Evolutionary conservation across 441 rosid species (phyloP).

Genomic region (Flueggea neowawraea): DNA sequence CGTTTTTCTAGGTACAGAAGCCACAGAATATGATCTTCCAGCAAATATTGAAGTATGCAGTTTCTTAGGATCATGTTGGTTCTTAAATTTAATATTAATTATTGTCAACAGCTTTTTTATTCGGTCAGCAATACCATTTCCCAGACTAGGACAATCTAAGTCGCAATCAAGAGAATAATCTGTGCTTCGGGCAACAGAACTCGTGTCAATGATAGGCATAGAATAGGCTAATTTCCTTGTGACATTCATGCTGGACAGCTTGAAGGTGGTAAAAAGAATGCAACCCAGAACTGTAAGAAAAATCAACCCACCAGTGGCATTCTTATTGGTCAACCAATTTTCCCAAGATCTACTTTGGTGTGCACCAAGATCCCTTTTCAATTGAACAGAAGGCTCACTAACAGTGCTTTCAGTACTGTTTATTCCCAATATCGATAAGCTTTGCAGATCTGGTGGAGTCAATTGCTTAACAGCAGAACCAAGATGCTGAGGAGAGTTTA

Average conservation of each 20-base stretch:
- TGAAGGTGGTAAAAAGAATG: conserved; percentile 43
- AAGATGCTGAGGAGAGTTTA: conserved; percentile 52
- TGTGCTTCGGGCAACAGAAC: conserved; percentile 28
- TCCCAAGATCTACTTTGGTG: conserved; percentile 43
- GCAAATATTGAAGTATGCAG: conserved; percentile 34
- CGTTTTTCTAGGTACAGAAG: conserved; percentile 37
- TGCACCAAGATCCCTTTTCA: conserved; percentile 56
- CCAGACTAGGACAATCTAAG: conserved; percentile 27
- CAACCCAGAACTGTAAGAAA: conserved; percentile 56
- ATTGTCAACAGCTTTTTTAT: conserved; percentile 44
- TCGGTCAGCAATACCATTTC: conserved; percentile 35
- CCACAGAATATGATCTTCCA: conserved; percentile 35
- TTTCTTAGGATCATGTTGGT: conserved; percentile 30
- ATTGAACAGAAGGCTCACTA: conserved; percentile 52
- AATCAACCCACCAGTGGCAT: conserved; percentile 41
- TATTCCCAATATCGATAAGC: conserved; percentile 37
- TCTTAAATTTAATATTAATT: conserved; percentile 38
- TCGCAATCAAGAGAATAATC: conserved; percentile 37
- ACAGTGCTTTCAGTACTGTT: conserved; percentile 39
- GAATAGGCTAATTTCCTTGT: conserved; percentile 32
- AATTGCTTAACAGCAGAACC: conserved; percentile 78
- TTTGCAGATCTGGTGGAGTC: conserved; percentile 54
- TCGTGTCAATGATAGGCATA: conserved; percentile 28
- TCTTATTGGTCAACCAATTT: conserved; percentile 40
- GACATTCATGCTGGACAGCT: conserved; percentile 35